Percentiles rank a stretch among this genome's conserved stretches.
phyloP scores from a whole-genome alignment of 1,284 basidiomycete genomes.

The Ceratobasidium sp. region DNA sequence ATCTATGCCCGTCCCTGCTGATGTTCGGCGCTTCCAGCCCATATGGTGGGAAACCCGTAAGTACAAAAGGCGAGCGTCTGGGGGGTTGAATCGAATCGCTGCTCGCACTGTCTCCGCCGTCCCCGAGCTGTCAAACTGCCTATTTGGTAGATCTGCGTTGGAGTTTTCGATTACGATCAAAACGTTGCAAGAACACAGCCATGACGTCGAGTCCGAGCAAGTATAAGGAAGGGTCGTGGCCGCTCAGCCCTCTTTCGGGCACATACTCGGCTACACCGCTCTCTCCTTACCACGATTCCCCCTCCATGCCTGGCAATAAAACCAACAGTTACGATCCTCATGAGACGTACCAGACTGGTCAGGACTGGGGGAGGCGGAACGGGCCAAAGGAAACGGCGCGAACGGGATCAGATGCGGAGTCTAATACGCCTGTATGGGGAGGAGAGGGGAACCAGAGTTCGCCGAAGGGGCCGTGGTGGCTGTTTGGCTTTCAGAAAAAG shows the following conservation, averaged over 20 bases:
- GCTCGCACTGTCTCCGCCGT: not conserved
- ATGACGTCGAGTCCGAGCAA: not conserved
- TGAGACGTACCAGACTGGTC: not conserved
- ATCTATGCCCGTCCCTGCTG: not conserved
- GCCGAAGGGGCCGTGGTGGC: constrained; percentile 37
- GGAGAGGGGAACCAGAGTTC: not conserved
- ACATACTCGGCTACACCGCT: constrained; percentile 2
- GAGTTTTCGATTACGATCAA: not conserved
- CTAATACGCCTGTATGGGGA: not conserved
- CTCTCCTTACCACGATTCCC: constrained; percentile 14
- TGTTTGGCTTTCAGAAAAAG: constrained; percentile 47
- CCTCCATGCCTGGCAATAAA: not conserved
- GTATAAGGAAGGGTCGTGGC: constrained; percentile 37
- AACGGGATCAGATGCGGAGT: not conserved
- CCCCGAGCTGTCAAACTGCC: not conserved
- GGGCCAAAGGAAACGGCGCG: not conserved
- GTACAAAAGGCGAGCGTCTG: not conserved
- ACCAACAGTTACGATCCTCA: constrained; percentile 21
- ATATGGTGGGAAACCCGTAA: constrained; percentile 1
- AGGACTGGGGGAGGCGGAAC: constrained; percentile 27
- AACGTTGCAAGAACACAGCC: constrained; percentile 9
- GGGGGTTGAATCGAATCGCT: not conserved
- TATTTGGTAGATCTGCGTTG: constrained; percentile 2
- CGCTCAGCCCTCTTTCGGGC: constrained; percentile 26
- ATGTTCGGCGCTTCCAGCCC: not conserved